Evolutionary conservation across 2,329 filamentous ascomycete genomes (phyloP).

Genomic region (Zymoseptoria crescenta): DNA sequence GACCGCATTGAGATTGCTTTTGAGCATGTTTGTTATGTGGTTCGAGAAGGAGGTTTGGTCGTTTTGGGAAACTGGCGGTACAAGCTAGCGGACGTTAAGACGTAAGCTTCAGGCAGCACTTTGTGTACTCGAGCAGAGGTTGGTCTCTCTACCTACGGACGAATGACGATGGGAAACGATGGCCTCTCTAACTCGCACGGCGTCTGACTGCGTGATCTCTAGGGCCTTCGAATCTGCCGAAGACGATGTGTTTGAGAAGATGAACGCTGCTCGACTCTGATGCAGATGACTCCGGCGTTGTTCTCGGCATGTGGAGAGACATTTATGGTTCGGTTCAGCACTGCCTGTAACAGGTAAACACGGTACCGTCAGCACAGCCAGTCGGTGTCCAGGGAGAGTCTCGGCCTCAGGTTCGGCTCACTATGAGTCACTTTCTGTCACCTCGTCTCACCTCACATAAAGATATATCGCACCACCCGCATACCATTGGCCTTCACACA

Average conservation of each 20-base stretch:
- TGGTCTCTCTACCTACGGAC: background rate
- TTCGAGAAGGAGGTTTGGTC: background rate
- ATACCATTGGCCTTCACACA: background rate
- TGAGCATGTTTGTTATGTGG: background rate
- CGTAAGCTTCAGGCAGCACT: background rate
- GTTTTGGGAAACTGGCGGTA: background rate
- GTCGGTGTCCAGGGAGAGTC: background rate
- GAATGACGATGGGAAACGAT: background rate
- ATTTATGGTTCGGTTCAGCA: background rate
- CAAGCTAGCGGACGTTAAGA: background rate
- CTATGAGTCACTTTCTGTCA: conserved; percentile 5
- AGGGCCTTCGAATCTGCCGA: too few species aligned
- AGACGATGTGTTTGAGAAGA: background rate
- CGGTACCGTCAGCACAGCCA: background rate
- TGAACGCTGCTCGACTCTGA: background rate
- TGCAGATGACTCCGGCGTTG: background rate
- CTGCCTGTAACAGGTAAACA: background rate
- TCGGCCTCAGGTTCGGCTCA: background rate
- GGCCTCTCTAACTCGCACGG: too few species aligned
- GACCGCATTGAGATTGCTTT: background rate
- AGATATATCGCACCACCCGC: background rate
- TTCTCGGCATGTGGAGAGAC: background rate
- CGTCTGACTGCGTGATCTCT: too few species aligned
- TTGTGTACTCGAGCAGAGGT: background rate
- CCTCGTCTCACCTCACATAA: background rate